Evolutionary conservation across 768 basidiomycete species (phyloP).

Genomic region (Russula sp.): DNA sequence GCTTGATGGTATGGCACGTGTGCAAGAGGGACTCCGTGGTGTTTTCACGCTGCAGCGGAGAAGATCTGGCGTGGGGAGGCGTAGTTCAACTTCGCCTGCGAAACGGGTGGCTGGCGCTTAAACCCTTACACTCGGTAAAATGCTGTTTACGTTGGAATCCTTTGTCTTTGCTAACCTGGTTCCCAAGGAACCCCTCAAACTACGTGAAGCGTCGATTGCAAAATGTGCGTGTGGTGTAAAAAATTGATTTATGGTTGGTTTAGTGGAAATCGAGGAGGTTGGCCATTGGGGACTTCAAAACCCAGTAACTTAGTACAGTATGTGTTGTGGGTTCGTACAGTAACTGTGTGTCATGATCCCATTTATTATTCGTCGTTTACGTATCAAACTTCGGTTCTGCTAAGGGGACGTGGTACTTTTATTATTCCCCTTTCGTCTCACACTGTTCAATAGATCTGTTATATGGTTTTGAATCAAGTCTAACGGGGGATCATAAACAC

Average conservation of each 20-base stretch:
- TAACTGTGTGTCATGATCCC: neutral
- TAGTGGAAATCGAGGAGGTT: neutral
- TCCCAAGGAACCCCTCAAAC: neutral
- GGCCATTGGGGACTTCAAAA: no score
- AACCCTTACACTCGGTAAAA: neutral
- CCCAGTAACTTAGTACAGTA: neutral
- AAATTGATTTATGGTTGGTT: conserved; percentile 10
- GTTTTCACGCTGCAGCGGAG: conserved; percentile 21
- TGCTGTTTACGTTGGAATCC: neutral
- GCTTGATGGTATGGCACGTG: conserved; percentile 25
- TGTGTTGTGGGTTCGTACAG: neutral
- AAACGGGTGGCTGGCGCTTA: conserved; percentile 18
- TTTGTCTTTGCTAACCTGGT: neutral
- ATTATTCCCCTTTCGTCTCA: neutral
- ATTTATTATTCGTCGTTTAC: neutral
- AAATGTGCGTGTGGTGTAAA: neutral
- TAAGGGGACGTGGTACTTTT: neutral
- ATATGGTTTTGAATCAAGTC: neutral
- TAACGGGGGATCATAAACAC: neutral
- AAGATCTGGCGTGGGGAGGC: conserved; percentile 12
- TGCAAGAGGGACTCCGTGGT: conserved; percentile 25
- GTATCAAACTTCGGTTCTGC: neutral
- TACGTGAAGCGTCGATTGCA: no score
- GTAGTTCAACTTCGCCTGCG: neutral
- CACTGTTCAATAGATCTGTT: neutral